Evolutionary conservation across 495 filamentous ascomycete genomes (phyloP), one percentile per base, ranked within the genome.

Genomic region (Penicillium lagena): DNA sequence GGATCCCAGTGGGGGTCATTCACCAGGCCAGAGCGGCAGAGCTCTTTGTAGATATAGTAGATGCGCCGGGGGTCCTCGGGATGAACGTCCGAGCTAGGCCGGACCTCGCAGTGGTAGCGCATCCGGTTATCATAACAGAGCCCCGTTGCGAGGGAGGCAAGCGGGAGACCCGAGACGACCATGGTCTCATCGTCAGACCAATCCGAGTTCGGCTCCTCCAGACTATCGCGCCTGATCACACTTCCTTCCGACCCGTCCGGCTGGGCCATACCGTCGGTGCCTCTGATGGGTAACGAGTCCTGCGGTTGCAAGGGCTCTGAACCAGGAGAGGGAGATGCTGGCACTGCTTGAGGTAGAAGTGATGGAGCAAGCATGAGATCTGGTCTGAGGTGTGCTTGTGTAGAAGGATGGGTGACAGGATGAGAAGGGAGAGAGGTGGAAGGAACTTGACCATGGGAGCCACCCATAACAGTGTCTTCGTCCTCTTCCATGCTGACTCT

Each of bases 61-160:
- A 97, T 96, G 7, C 93, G 79, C 22, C 87, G 76, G 0, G 94
- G 94, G 50, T 97, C 90, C 64, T 99, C 93, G 1, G 94, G 93
- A 50, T 99, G 93, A 45, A 89, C 80, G 12, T 91, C 86, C 35
- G 72, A 36, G 60, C 72, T 54, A 57, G 76, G 76, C 64, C 85
- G 79, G 6, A 89, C 77, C 54, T 95, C 94, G 31, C 83, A 83
- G 56, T 98, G 93, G 48, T 86, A 82, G 41, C 89, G 86, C 93
- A 98, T 98, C 13, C 90, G 80, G 17, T 80, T 77, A 67, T 98
- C 93, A 60, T 96, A 98, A 51, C 89, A 93, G 35, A 85, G 75
- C 31, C 94, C 82, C 7, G 87, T 85, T 5, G 87, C 66, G 37
- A 89, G 51, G 22, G 70, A 54, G 11, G 59, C 63, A 28, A 71